Evolutionary conservation across 441 rosid genomes (phyloP), one percentile per base, ranked within the genome.

Genomic region (Adansonia rubrostipa): DNA sequence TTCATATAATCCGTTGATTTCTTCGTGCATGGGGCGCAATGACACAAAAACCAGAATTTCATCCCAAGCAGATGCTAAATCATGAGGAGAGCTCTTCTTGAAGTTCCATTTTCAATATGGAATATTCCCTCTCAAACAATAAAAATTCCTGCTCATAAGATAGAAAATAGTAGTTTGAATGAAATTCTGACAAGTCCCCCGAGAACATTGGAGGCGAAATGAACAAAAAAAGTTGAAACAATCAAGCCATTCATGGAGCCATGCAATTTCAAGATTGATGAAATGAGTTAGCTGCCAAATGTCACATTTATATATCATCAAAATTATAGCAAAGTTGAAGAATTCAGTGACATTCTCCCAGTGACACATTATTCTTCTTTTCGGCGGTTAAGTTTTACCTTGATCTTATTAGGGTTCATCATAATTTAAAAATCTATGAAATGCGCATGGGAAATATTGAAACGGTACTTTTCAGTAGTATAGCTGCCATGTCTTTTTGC

Each of bases 41-140:
- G 48, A 36, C 5, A 54, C 5, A n/a, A 36, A 56, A 56, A 19
- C 51, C 36, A 20, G 60, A 63, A 63, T 54, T 15, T 69, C 67
- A 58, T 50, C 68, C 50, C 22, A 40, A 3, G 47, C 56, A 28
- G 33, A 28, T 17, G 54, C 56, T 20, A n/a, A 5, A 51, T 86
- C 78, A 79, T 61, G 66, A 77, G 20, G 87, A 69, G 73, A 80
- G 79, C 77, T 86, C 89, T 84, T 91, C 97, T 77, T 85, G 80
- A 33, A 87, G 89, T 87, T 94, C 97, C 98, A 90, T 87, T 84
- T 88, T 88, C 89, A 83, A 75, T 79, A 93, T 80, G 70, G 90
- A 66, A 82, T 91, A 92, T 84, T 96, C 99, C 86, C 99, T 89
- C 93, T 92, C 98, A 67, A 89, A 91, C 68, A 91, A 69, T 75